Percentiles rank a stretch among this genome's conserved stretches.
phyloP scores from a whole-genome alignment of 441 rosid genomes.

The Metrosideros polymorpha region DNA sequence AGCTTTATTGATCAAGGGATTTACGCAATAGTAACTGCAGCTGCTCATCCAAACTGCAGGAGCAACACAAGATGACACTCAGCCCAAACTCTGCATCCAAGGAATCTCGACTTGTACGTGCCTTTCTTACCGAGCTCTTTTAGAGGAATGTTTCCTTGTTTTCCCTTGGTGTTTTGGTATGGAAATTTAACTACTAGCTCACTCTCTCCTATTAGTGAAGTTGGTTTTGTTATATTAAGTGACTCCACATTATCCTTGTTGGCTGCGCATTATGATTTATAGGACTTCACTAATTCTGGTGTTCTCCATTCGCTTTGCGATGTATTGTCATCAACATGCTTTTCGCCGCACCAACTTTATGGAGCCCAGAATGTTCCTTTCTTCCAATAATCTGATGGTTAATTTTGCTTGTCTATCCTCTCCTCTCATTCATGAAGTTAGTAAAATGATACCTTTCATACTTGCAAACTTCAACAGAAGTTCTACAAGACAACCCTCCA shows the following conservation, averaged over 20 bases:
- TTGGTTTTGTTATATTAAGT: background rate
- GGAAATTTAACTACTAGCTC: background rate
- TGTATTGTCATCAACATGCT: background rate
- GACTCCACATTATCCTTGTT: background rate
- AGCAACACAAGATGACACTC: background rate
- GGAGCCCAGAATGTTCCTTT: background rate
- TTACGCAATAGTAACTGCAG: background rate
- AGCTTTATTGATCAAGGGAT: background rate
- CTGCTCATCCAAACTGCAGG: background rate
- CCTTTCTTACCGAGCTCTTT: background rate
- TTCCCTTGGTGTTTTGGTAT: background rate
- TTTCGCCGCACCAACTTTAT: background rate
- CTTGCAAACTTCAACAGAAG: background rate
- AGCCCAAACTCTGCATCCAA: background rate
- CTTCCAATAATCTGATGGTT: background rate
- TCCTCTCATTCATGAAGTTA: background rate
- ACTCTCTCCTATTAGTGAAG: background rate
- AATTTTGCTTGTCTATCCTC: background rate
- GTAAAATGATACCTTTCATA: background rate
- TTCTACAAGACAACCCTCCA: background rate
- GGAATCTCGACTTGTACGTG: conserved; percentile 12
- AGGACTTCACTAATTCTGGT: conserved; percentile 1
- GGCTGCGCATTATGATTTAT: background rate
- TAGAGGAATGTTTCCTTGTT: background rate
- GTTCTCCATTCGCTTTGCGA: background rate